A percentile compares a stretch with the other conserved stretches of the same genome.
These are phyloP conservation scores for Phytopythium kandeliae DNA, from an alignment of 352 stramenopile species.

Conservation along the genomic window DNA sequence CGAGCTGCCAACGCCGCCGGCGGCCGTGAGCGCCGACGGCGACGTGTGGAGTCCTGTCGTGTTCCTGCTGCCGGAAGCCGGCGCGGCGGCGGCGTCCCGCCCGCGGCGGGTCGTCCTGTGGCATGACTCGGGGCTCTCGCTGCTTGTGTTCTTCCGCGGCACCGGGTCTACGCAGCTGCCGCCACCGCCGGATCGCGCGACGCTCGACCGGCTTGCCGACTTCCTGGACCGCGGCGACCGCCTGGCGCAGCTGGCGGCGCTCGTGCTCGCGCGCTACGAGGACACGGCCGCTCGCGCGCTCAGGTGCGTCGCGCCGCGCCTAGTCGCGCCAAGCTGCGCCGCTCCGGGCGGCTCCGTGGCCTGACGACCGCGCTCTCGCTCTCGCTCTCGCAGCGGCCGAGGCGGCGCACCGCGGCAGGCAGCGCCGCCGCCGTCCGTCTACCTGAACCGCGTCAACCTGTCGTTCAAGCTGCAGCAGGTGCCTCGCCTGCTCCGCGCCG, in stretches of 20 bases:
- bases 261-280: constrained; percentile 26
- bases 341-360: not conserved
- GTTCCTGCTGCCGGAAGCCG: constrained; percentile 10
- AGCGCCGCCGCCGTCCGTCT: constrained; percentile 34
- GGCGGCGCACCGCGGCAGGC: constrained; percentile 1
- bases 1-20: constrained; percentile 13
- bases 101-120: constrained; percentile 29
- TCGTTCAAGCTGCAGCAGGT: constrained; percentile 44
- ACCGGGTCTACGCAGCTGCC: constrained; percentile 5
- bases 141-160: constrained; percentile 28
- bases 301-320: not conserved
- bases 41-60: constrained; percentile 37
- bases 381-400: not conserved
- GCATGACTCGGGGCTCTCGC: constrained; percentile 47
- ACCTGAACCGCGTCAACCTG: constrained; percentile 50
- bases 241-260: constrained; percentile 28
- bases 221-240: constrained; percentile 21
- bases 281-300: constrained; percentile 1
- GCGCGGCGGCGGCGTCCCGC: not conserved
- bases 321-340: too few relatives aligned
- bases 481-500: constrained; percentile 45
- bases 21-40: not conserved
- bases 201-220: constrained; percentile 15
- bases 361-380: not conserved
- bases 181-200: not conserved